Evolutionary conservation across 2,329 filamentous ascomycete species (phyloP), one percentile per base, ranked within the genome.

Genomic region (Apiospora phragmitis): DNA sequence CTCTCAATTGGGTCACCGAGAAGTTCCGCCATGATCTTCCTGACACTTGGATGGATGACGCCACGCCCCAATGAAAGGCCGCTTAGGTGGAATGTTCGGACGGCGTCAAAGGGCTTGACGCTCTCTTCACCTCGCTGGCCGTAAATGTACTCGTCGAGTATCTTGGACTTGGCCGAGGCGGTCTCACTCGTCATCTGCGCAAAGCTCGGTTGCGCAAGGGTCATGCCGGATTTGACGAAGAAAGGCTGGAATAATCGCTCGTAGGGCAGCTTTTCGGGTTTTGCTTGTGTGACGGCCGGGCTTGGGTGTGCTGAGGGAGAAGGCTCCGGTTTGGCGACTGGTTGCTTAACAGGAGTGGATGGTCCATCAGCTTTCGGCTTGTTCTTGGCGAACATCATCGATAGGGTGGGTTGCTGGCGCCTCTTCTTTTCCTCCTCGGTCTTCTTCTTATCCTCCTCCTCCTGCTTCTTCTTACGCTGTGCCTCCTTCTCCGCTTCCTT

Each of bases 241-340:
- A 98, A 98, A 0, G 93, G 91, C 42, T 94, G 88, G 77, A 98
- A 98, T 45, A 87, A 84, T 74, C 89, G 90, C 24, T 92, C 84
- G 74, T 94, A 95, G 62, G 89, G 86, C 0, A 88, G 86, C 32
- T 81, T 75, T 4, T 76, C 68, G 7, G 76, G 74, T 69, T 77
- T 73, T 9, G 74, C 41, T 32, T 78, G 75, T 49, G 75, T 74
- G 24, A 74, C 70, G 3, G 70, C 24, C 12, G 73, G 69, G 26
- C 12, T 71, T 71, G 18, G 71, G 6, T 75, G 79, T 12, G 73
- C 78, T 74, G 71, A 84, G 35, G 71, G 67, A 24, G 74, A 68
- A 16, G 69, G 67, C 6, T 67, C 65, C 29, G 65, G 65, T 65
- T 74, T 76, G 7, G 69, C 47, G 38, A 29, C 24, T 12, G 67